Evolutionary conservation across 495 filamentous ascomycete species (phyloP), one percentile per base, ranked within the genome.

Genomic region (Hypoxylon perforatum): DNA sequence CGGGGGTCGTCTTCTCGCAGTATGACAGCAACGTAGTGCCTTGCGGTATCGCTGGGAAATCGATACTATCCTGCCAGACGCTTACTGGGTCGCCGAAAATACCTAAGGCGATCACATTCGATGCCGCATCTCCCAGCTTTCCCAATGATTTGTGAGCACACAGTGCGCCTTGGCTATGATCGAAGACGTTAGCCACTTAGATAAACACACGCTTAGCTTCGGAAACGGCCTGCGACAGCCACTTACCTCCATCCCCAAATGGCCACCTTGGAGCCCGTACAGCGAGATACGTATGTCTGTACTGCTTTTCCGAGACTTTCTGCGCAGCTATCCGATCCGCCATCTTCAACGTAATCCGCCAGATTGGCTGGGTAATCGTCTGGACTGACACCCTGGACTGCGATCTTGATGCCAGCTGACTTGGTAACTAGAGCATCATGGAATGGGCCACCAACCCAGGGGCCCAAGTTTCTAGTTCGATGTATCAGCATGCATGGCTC

Each of bases 171-270:
- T 71, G 69, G 19, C 69, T 71, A 52, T 46, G 23, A 46, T 44
- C 2, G n/a, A 50, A 45, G 17, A 4, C 12, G 25, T 63, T 14
- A 63, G 30, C n/a, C 19, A 46, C n/a, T n/a, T n/a, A n/a, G n/a
- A n/a, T n/a, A n/a, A n/a, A n/a, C n/a, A n/a, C n/a, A n/a, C n/a
- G n/a, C n/a, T n/a, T 7, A 6, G 11, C 14, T 6, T 2, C 41
- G 4, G 11, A 46, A 41, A n/a, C 12, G 10, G 18, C 17, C 28
- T 1, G 15, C 18, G 18, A 36, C 35, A 19, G 12, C 30, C 23
- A 44, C 67, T 62, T 51, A 67, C 68, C 68, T 71, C 68, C 68
- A 71, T 41, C 68, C 68, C 63, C 63, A 71, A 28, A 71, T 42
- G 17, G 65, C 64, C 2, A 71, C 23, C 33, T 68, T 71, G 2